phyloP scores from a whole-genome alignment of 1,284 basidiomycete genomes.

The Rhodotorula sp. region DNA sequence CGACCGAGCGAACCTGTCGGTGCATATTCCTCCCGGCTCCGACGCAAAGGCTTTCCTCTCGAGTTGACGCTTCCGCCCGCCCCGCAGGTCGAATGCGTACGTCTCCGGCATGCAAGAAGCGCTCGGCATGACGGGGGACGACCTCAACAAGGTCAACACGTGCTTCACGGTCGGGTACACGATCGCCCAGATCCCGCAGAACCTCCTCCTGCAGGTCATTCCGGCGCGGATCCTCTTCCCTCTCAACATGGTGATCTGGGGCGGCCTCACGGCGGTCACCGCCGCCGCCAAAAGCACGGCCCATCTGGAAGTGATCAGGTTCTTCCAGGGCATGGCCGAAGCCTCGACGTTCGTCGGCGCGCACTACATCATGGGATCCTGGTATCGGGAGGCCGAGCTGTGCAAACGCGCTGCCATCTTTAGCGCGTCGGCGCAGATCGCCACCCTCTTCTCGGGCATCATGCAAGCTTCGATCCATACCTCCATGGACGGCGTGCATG shows the following conservation, averaged over 20 bases:
- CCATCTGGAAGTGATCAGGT: slow-evolving; percentile 68
- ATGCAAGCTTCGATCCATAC: slow-evolving; percentile 67
- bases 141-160: slow-evolving; percentile 61
- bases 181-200: slow-evolving; percentile 45
- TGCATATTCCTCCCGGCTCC: not conserved
- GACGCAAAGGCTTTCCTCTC: not conserved
- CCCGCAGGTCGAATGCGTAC: slow-evolving; percentile 50
- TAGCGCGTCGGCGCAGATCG: slow-evolving; percentile 64
- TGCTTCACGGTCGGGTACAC: slow-evolving; percentile 49
- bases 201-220: slow-evolving; percentile 46
- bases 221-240: slow-evolving; percentile 42
- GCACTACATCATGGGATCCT: slow-evolving; percentile 66
- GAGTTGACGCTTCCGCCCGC: not conserved
- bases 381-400: slow-evolving; percentile 68
- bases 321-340: slow-evolving; percentile 68
- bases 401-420: slow-evolving; percentile 71
- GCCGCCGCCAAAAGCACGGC: slow-evolving; percentile 34
- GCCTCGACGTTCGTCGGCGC: slow-evolving; percentile 72
- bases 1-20: slow-evolving; percentile 19
- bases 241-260: slow-evolving; percentile 41
- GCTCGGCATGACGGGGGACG: slow-evolving; percentile 65
- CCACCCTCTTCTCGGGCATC: slow-evolving; percentile 62
- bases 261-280: slow-evolving; percentile 37
- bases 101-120: slow-evolving; percentile 82
- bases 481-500: slow-evolving; percentile 58